Evolutionary conservation across 495 filamentous ascomycete genomes (phyloP), one percentile per base, ranked within the genome.

Genomic region (Barbatosphaeria neglecta): DNA sequence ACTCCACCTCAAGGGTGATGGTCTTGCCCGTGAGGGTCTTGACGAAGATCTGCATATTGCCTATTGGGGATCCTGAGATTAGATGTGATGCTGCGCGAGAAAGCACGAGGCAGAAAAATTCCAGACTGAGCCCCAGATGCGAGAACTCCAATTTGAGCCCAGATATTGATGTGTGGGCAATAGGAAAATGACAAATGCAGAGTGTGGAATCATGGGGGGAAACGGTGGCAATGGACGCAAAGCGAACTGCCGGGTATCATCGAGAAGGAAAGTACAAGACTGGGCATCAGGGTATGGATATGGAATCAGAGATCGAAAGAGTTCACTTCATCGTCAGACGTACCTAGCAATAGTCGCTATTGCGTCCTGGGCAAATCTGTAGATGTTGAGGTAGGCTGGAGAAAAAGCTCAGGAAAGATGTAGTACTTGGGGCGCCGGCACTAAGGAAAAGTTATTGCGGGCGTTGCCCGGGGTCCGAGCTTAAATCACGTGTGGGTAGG

Each of bases 21-120:
- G 92, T 99, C 83, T 97, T 99, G 66, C 92, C 92, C 85, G 93
- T 97, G 52, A 98, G 90, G 87, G 92, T 97, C 80, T 97, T 97
- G 68, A 97, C 92, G 84, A 98, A 96, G 76, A 95, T 97, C 83
- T 97, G 90, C 92, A 97, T 97, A 73, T 75, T 74, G 72, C 75
- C 74, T 74, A 53, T 46, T 56, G 59, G 56, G 27, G 13, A n/a
- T 35, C 2, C 2, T 52, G 50, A 55, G 53, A 46, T 41, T 22
- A 39, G 20, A 52, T 57, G 35, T 44, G 7, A 42, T 56, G 62
- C 57, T 60, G 59, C 56, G 58, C 44, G 15, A 9, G 22, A 51
- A 28, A 54, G 59, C 56, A 60, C 44, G 15, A 9, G 22, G 53
- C 27, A 54, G 49, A 47, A 37, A 41, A 51, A 56, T 41, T 38